Base-by-base conservation (phyloP, 805 yeast genomes). In the Nakazawaea ishiwadae region DNA sequence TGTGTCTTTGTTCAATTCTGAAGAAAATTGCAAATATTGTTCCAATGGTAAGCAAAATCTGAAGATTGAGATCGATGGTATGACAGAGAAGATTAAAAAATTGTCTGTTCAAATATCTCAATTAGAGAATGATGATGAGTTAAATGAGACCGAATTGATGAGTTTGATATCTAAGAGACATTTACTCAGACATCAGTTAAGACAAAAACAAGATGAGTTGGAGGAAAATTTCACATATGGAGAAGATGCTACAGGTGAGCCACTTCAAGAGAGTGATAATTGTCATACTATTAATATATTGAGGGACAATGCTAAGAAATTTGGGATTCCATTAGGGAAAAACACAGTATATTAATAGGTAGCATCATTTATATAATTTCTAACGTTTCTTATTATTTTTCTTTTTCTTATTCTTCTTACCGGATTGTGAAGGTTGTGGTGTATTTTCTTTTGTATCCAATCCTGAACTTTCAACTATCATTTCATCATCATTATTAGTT, bases 281-380 rank as follows among this genome's bases (percentile, higher is more conserved):
- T 35, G 39, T 27, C 44, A 42, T 23, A 31, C 37, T 7, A 36
- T 42, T 4, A 37, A 42, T 26, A 20, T 32, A 3, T 17, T 42
- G 19, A 42, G 31, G 17, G 35, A 37, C 12, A 42, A 42, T 37
- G 40, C 44, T 8, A 31, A 37, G 14, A 42, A 32, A 31, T 42
- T 42, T 32, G 44, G 41, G 7, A 28, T 37, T 8, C 34, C 32
- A 26, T 37, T 37, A 30, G 31, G 35, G 24, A 40, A 31, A 28
- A 27, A 7, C 15, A 4, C 23, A 9, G n/a, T 35, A 9, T 16
- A 27, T 9, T 16, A 14, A 31, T 31, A 5, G 10, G 26, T 8
- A 23, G 7, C 10, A 23, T 23, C 7, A 23, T 23, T 8, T 8
- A 23, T 23, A 23, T n/a, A n/a, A n/a, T n/a, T n/a, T 15, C 18